A percentile compares a stretch with the other conserved stretches of the same genome.
These are phyloP conservation scores for Leccinum pellstonianum DNA, from an alignment of 768 basidiomycete species.

Conservation along the genomic window DNA sequence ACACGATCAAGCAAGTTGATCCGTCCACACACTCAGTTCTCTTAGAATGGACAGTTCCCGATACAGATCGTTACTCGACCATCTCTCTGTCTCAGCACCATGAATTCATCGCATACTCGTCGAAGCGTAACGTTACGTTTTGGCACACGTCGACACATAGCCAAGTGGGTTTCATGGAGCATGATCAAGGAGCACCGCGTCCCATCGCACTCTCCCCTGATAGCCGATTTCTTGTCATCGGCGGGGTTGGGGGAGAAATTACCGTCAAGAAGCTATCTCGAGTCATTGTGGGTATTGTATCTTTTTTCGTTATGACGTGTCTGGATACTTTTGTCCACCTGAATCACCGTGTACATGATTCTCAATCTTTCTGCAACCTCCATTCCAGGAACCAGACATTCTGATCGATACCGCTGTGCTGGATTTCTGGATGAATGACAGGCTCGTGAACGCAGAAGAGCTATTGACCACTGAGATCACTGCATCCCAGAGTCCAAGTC, in stretches of 20 bases:
- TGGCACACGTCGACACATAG: background rate
- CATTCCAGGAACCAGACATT: background rate
- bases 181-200: background rate
- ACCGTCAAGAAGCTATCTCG: background rate
- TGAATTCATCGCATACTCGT: background rate
- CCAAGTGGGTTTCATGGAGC: background rate
- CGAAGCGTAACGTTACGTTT: background rate
- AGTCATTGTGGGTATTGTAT: background rate
- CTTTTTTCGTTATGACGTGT: background rate
- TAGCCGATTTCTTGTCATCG: background rate
- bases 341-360: background rate
- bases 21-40: background rate
- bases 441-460: background rate
- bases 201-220: background rate
- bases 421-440: background rate
- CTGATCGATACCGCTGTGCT: background rate
- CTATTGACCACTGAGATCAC: background rate
- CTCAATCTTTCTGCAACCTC: background rate
- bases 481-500: background rate
- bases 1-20: background rate
- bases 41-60: background rate
- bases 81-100: background rate
- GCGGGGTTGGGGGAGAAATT: background rate
- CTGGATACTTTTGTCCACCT: background rate
- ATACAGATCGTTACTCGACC: background rate